Percentiles rank a stretch among this genome's conserved stretches.
phyloP scores from a whole-genome alignment of 306 rosid genomes.

The Dryas alaskensis region DNA sequence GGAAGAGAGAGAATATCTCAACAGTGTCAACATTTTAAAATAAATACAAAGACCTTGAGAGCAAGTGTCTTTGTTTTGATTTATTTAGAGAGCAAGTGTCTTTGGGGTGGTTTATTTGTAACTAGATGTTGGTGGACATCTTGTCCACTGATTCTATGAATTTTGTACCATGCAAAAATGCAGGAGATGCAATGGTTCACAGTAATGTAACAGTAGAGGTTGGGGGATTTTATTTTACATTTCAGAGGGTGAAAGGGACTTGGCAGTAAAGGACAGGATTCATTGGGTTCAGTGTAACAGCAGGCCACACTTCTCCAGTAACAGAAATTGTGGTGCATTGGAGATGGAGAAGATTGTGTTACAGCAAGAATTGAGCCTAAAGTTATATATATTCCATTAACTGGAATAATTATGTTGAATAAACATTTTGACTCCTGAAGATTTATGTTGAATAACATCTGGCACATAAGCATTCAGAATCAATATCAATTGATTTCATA shows the following conservation, averaged over 20 bases:
- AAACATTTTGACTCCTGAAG: no score
- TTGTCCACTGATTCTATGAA: background rate
- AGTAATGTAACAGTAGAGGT: background rate
- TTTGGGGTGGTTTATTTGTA: no score
- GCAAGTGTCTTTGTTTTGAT: no score
- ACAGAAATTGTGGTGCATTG: background rate
- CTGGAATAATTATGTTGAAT: no score
- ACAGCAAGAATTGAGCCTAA: background rate
- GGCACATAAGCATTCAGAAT: slow-evolving; percentile 10
- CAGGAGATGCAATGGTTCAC: background rate
- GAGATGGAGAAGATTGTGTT: background rate
- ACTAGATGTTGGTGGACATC: no score
- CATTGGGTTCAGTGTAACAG: background rate
- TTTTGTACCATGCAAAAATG: background rate
- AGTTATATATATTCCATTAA: no score
- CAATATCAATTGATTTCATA: background rate
- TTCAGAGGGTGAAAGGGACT: background rate
- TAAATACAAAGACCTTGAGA: no score
- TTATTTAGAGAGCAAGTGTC: no score
- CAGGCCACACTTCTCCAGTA: background rate
- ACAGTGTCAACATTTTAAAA: background rate
- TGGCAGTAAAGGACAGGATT: background rate
- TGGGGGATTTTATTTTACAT: background rate
- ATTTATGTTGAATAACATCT: background rate
- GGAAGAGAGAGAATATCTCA: background rate